Percentiles rank a stretch among this genome's conserved stretches.
Conservation (phyloP, 495 filamentous ascomycete species). For the Talaromyces nanjingensis region DNA sequence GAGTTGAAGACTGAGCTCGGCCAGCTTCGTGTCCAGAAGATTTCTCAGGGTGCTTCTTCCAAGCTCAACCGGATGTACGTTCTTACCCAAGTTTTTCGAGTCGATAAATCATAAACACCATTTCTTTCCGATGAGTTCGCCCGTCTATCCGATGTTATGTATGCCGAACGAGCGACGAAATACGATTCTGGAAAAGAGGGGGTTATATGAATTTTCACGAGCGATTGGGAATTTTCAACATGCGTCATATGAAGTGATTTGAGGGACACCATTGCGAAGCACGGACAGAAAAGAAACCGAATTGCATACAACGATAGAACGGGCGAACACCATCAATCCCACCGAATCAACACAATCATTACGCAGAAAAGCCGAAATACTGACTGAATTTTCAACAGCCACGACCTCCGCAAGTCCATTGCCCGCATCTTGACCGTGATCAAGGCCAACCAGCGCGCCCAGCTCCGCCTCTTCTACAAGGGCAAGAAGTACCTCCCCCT, state of each 20-base stretch:
- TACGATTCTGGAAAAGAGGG: slow-evolving; percentile 11
- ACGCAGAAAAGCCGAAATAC: background rate
- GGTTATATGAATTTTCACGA: background rate
- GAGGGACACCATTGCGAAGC: background rate
- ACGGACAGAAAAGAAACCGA: slow-evolving; percentile 6
- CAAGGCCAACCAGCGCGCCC: slow-evolving; percentile 96
- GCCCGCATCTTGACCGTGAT: slow-evolving; percentile 97
- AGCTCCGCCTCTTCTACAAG: slow-evolving; percentile 99
- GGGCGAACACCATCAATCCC: background rate
- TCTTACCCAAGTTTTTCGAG: no score
- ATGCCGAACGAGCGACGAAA: slow-evolving; percentile 12
- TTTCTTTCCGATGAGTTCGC: background rate
- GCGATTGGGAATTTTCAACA: background rate
- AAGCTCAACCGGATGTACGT: slow-evolving; percentile 98
- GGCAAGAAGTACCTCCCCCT: slow-evolving; percentile 97
- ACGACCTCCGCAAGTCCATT: slow-evolving; percentile 99
- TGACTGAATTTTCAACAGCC: slow-evolving; percentile 42
- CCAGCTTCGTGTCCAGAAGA: slow-evolving; percentile 94
- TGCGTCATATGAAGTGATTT: background rate
- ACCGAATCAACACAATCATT: slow-evolving; percentile 7
- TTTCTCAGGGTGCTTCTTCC: slow-evolving; percentile 79
- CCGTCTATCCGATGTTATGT: slow-evolving; percentile 5
- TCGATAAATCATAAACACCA: background rate
- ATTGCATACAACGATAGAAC: slow-evolving; percentile 3
- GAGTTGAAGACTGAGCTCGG: slow-evolving; percentile 93